Evolutionary conservation across 257 asterid species (phyloP).

Genomic region (Solanum tarijense): DNA sequence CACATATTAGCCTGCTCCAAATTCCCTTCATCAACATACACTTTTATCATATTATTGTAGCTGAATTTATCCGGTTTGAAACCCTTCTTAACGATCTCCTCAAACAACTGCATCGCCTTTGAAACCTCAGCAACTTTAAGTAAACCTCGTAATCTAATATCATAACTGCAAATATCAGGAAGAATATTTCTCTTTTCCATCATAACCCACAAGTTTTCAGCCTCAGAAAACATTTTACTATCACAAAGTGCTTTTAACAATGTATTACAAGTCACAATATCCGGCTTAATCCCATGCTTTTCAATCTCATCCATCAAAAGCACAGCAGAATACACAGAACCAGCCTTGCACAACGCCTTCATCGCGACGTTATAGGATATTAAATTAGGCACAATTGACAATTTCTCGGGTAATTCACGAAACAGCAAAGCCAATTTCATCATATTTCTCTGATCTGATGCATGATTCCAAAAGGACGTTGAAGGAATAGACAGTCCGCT

Average conservation of each 20-base stretch:
- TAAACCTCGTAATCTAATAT: constrained; percentile 26
- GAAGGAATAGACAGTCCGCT: constrained; percentile 30
- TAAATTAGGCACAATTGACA: constrained; percentile 26
- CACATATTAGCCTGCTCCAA: constrained; percentile 30
- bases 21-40: constrained; percentile 20
- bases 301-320: constrained; percentile 31
- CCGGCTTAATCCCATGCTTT: constrained; percentile 15
- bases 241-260: constrained; percentile 17
- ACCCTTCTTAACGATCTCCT: constrained; percentile 24
- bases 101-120: constrained; percentile 24
- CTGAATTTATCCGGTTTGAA: constrained; percentile 22
- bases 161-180: constrained; percentile 27
- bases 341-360: constrained; percentile 27
- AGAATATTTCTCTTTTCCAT: constrained; percentile 32
- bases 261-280: constrained; percentile 19
- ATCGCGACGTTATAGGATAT: constrained; percentile 28
- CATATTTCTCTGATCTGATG: constrained; percentile 15
- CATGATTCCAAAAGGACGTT: constrained; percentile 40
- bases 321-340: constrained; percentile 28
- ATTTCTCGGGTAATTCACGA: constrained; percentile 19
- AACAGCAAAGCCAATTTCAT: constrained; percentile 20
- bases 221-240: constrained; percentile 15
- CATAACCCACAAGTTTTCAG: constrained; percentile 30
- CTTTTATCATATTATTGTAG: constrained; percentile 30
- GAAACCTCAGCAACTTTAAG: constrained; percentile 9